Evolutionary conservation across 2,329 filamentous ascomycete genomes (phyloP), one percentile per base, ranked within the genome.

Genomic region (Aureobasidium namibiae): DNA sequence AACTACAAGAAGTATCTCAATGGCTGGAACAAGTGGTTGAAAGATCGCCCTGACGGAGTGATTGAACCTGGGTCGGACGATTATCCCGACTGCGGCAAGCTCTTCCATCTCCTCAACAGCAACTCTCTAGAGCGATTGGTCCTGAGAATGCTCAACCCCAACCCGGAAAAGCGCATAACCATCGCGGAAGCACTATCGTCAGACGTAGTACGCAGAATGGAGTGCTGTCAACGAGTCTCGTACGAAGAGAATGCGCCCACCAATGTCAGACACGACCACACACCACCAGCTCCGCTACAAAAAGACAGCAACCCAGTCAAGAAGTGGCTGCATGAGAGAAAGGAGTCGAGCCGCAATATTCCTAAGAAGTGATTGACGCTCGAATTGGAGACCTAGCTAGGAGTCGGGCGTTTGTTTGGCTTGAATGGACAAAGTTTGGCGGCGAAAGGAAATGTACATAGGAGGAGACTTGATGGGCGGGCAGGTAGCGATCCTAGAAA

Each of bases 61-160:
- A 75, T 84, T 42, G 9, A 65, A 61, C 18, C 64, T 63, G 9
- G 58, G 56, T 9, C 58, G 66, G 76, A 77, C 14, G 68, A 71
- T 10, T 87, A 88, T 65, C 89, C 89, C 16, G 80, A 80, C 62
- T 82, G 86, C 62, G 73, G 78, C 29, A 81, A 83, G 16, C 81
- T 91, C 38, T 89, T 94, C 70, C 74, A 76, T 16, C 77, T 74
- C 39, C 76, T 91, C 63, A 85, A 85, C 66, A 85, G 87, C 31
- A 82, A 84, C 1, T 82, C 84, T 3, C 78, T 92, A 60, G 85
- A 87, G 61, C 83, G 86, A 11, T 75, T 95, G 4, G 74, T 95
- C 11, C 75, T 94, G 53, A 85, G 83, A 69, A 95, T 96, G 90
- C 79, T 95, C 33, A 85, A 95, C 70, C 90, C 90, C 0, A 77